Base-by-base conservation (phyloP, 1,284 basidiomycete genomes). In the Irpex rosettiformis region DNA sequence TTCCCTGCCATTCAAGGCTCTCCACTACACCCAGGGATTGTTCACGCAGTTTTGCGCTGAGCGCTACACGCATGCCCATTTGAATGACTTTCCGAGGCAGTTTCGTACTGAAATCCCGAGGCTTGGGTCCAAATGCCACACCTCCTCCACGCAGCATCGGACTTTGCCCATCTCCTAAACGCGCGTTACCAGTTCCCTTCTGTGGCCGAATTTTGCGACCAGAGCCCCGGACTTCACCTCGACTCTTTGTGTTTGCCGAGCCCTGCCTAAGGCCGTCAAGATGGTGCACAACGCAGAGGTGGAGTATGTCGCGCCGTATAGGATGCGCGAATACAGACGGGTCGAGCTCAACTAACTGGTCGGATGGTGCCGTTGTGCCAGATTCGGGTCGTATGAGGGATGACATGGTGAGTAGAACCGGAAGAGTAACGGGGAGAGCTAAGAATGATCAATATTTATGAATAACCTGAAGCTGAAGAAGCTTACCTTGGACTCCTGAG, bases 131-230 rank as follows among this genome's bases (percentile, higher is more conserved):
- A 66, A 94, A 94, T 2, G 93, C 93, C 28, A 92, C 85, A 66
- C 95, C 96, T 76, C 96, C 96, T 55, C 96, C 96, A 33, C 89
- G 82, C 63, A 96, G 83, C 78, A 95, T 93, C 3, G 96, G 95
- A 70, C 88, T 93, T 64, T 93, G 89, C 11, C 79, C 85, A 68
- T 95, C 93, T 54, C 96, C 96, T 2, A 96, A 78, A 75, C 96
- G 92, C 16, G 96, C 97, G 62, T 76, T 80, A 66, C 96, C 97
- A 8, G 85, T 85, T 1, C 96, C 96, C 75, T 99, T 99, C 72
- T 99, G 96, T 4, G 83, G 89, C 27, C 90, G 83, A 59, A 98
- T 83, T 76, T 99, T 99, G 64, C 81, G 77, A 22, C 93, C 93
- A 0, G 94, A 96, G 54, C 92, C 94, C 29, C 84, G 81, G 10